These are phyloP conservation scores for Letharia lupina DNA, from an alignment of 495 filamentous ascomycete genomes.

Conservation along the genomic window DNA sequence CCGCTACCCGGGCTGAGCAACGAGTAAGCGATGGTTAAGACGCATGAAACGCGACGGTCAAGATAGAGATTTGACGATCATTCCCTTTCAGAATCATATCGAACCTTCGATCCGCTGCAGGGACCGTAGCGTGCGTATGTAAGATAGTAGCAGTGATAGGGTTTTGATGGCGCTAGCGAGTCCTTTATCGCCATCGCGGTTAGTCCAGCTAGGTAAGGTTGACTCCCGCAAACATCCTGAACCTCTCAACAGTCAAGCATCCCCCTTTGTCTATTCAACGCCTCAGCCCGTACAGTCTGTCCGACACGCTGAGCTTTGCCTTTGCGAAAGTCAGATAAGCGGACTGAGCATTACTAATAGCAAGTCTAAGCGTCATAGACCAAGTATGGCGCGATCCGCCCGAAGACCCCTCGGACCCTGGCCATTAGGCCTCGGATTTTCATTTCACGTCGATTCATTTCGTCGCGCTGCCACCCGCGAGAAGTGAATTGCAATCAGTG, in stretches of 20 bases:
- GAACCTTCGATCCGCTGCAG: conserved; percentile 1
- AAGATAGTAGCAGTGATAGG: neutral
- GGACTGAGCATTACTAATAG: conserved; percentile 5
- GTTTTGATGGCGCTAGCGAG: conserved; percentile 12
- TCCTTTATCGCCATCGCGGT: conserved; percentile 13
- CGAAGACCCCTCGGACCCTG: conserved; percentile 5
- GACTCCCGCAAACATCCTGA: neutral
- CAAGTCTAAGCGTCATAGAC: conserved; percentile 18
- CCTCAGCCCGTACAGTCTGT: neutral
- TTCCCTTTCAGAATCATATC: conserved; percentile 7
- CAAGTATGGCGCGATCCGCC: conserved; percentile 14
- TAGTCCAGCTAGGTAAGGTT: neutral
- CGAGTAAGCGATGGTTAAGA: too few species aligned
- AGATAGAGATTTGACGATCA: conserved; percentile 3
- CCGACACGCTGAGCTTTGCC: neutral
- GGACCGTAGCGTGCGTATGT: conserved; percentile 1
- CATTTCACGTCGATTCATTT: conserved; percentile 3
- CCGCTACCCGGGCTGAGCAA: neutral
- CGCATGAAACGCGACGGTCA: conserved; percentile 3
- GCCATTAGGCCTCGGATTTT: neutral
- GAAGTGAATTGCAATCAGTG: neutral
- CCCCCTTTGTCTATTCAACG: neutral
- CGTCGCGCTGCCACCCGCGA: neutral
- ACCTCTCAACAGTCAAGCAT: neutral
- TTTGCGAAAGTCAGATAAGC: conserved; percentile 4